Conservation (phyloP, 108 stramenopile species). For the Nitzschia sp. region DNA sequence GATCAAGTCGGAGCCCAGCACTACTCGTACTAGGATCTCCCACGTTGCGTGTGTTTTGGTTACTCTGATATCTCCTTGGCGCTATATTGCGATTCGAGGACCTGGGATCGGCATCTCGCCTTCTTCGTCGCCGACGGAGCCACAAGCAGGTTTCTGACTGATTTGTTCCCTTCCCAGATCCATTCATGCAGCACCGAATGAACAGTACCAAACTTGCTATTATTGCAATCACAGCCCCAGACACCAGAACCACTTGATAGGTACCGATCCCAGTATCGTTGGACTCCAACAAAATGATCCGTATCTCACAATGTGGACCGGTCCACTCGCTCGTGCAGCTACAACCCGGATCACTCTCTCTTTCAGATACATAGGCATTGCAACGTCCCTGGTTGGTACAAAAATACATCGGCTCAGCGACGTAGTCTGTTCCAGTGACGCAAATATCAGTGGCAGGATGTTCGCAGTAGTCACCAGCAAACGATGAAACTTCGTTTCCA, state of each 20-base stretch:
- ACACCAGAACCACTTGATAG: neutral
- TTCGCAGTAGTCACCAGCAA: conserved; percentile 49
- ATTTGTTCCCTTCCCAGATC: neutral
- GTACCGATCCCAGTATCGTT: neutral
- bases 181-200: neutral
- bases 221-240: neutral
- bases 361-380: conserved; percentile 26
- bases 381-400: conserved; percentile 54
- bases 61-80: conserved; percentile 12
- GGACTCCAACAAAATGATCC: neutral
- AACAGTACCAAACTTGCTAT: neutral
- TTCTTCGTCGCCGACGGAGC: conserved; percentile 16
- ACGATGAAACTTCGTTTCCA: conserved; percentile 13
- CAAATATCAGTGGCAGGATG: conserved; percentile 45
- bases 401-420: conserved; percentile 34
- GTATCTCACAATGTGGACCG: conserved; percentile 47
- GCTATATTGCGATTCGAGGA: conserved; percentile 20
- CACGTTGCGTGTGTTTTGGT: neutral
- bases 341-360: conserved; percentile 39
- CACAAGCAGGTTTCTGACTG: conserved; percentile 1
- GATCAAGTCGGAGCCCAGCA: conserved; percentile 5
- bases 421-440: conserved; percentile 6
- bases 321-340: conserved; percentile 25
- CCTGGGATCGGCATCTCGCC: conserved; percentile 8
- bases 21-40: neutral